Evolutionary conservation across 176 grass and related monocot genomes (phyloP), one percentile per base, ranked within the genome.

Genomic region (Ananas comosus): DNA sequence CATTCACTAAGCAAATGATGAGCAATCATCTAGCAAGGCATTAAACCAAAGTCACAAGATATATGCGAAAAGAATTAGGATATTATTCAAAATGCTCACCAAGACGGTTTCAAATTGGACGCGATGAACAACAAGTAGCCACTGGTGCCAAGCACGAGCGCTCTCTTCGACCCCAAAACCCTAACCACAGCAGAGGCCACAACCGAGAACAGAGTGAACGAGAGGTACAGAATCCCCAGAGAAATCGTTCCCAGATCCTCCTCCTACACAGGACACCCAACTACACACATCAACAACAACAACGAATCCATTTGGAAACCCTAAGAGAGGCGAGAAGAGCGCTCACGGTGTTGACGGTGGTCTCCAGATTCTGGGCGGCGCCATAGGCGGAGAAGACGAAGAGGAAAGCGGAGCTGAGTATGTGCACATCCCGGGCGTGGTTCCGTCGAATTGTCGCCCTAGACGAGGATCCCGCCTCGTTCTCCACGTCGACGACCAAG

Each of bases 321-420:
- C 8, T 50, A 58, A 11, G 18, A 33, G 19, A 24, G 51, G 9
- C 13, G 28, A 19, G 7, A 70, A 19, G 7, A 70, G 14, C 9
- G 3, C 47, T 18, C 48, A 97, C 86, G 29, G 82, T 83, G 80
- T 97, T 97, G 64, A 97, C 77, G 18, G 77, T 86, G 89, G 71
- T 92, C 80, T 97, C 54, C 47, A 97, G 79, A 69, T 97, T 97
- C 89, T 97, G 84, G 22, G 82, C 80, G 24, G 94, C 89, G 70
- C 72, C 23, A 69, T 88, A 93, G 17, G 89, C 89, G 42, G 84
- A 92, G 89, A 97, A 97, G 71, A 93, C 63, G 80, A 90, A 92
- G 21, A 97, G 63, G 94, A 97, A 97, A 10, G 94, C 94, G 0
- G 76, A 70, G 50, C 81, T 90, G 71, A 97, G 89, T 57, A 92